phyloP scores from a whole-genome alignment of 192 early-diverging fungal species.

The Gryganskiella cystojenkinii region DNA sequence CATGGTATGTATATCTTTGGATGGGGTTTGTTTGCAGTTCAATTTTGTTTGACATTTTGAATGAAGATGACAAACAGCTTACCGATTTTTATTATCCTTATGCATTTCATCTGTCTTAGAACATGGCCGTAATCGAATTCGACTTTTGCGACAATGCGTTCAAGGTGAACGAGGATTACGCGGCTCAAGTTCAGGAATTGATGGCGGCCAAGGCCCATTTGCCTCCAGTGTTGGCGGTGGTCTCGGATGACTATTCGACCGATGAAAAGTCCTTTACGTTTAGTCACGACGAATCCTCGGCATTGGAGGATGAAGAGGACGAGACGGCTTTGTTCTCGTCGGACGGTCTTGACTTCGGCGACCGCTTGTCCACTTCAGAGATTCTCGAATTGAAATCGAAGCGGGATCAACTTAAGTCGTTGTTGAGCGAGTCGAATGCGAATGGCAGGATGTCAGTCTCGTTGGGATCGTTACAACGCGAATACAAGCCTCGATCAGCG shows the following conservation, averaged over 20 bases:
- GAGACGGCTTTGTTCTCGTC: constrained; percentile 12
- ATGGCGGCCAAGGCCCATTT: background rate
- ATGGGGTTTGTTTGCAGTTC: background rate
- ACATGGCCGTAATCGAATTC: constrained; percentile 40
- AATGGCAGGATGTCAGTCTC: constrained; percentile 12
- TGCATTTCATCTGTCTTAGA: constrained; percentile 10
- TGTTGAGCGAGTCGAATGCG: constrained; percentile 34
- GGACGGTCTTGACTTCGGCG: constrained; percentile 11
- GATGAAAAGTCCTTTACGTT: constrained; percentile 32
- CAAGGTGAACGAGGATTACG: constrained; percentile 35
- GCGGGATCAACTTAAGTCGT: constrained; percentile 38
- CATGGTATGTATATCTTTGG: constrained; percentile 15
- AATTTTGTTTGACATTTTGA: background rate
- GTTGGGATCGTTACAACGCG: constrained; percentile 21
- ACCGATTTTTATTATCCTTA: background rate
- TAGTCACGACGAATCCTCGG: constrained; percentile 38
- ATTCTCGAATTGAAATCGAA: constrained; percentile 49
- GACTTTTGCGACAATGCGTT: constrained; percentile 53
- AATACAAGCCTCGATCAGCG: constrained; percentile 4
- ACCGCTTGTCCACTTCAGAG: constrained; percentile 16
- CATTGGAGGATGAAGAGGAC: constrained; percentile 38
- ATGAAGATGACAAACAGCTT: background rate
- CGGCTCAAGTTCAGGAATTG: constrained; percentile 6
- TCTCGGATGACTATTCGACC: constrained; percentile 28
- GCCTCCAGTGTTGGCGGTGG: background rate